A percentile compares a stretch with the other conserved stretches of the same genome.
Conservation (phyloP, 164 flowering plant species). For the Stephania japonica region DNA sequence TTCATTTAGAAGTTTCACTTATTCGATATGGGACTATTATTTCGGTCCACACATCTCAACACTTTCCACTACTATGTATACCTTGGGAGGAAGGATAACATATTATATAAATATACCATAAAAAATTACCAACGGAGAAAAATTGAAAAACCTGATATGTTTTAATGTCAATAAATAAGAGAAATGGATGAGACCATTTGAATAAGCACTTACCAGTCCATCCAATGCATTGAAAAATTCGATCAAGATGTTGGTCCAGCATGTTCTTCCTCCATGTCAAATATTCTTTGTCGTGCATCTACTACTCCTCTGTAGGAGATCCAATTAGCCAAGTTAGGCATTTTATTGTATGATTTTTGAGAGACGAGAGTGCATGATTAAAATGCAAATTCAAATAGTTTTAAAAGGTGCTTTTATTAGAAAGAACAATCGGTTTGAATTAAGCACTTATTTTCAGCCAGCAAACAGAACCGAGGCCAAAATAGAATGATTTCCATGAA, state of each 20-base stretch:
- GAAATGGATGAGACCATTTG: background rate
- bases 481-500: background rate
- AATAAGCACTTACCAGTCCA: constrained; percentile 25
- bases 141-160: background rate
- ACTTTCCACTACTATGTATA: no score
- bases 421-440: background rate
- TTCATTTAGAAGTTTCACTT: no score
- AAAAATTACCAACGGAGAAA: background rate
- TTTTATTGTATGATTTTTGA: background rate
- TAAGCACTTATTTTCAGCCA: background rate
- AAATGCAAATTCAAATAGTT: background rate
- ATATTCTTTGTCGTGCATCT: constrained; percentile 21
- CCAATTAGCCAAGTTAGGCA: background rate
- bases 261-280: constrained; percentile 44
- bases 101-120: no score
- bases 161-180: background rate
- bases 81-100: no score
- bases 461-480: background rate
- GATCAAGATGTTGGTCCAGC: constrained; percentile 25
- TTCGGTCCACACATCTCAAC: no score
- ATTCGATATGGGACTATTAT: no score
- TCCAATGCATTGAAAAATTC: constrained; percentile 17
- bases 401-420: background rate
- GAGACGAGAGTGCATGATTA: background rate
- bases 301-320: constrained; percentile 26